phyloP scores from a whole-genome alignment of 805 yeast genomes.

The Schwanniomyces vanrijiae region DNA sequence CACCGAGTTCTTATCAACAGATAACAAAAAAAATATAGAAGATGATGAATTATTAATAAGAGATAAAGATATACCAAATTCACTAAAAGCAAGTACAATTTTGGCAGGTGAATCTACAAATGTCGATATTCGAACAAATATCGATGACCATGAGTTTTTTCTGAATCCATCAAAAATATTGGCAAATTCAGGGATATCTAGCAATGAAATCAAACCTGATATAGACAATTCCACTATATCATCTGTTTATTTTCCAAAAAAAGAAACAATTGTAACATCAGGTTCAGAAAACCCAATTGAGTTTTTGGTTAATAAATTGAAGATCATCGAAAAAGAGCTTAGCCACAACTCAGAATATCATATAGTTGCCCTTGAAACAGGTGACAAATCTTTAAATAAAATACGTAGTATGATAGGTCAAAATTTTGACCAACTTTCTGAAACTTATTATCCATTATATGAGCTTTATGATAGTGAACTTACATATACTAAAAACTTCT shows the following conservation, averaged over 20 bases:
- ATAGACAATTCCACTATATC: background rate
- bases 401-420: slow-evolving; percentile 27
- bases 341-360: slow-evolving; percentile 24
- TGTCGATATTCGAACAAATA: slow-evolving; percentile 4
- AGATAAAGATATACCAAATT: background rate
- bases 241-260: background rate
- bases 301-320: slow-evolving; percentile 11
- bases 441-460: slow-evolving; percentile 42
- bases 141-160: slow-evolving; percentile 16
- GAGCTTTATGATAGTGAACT: slow-evolving; percentile 47
- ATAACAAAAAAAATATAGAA: background rate
- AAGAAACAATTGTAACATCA: background rate
- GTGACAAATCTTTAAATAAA: slow-evolving; percentile 30
- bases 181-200: background rate
- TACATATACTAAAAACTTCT: slow-evolving; percentile 21
- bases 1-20: slow-evolving; percentile 19
- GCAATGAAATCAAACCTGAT: background rate
- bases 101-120: background rate
- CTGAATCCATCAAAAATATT: slow-evolving; percentile 18
- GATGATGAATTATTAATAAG: background rate
- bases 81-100: slow-evolving; percentile 1
- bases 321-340: slow-evolving; percentile 17
- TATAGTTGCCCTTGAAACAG: slow-evolving; percentile 23
- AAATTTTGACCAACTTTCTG: slow-evolving; percentile 38
- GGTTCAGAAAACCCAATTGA: slow-evolving; percentile 10